phyloP scores from a whole-genome alignment of 23 red algal species.

The Cyanidioschyzon merolae region DNA sequence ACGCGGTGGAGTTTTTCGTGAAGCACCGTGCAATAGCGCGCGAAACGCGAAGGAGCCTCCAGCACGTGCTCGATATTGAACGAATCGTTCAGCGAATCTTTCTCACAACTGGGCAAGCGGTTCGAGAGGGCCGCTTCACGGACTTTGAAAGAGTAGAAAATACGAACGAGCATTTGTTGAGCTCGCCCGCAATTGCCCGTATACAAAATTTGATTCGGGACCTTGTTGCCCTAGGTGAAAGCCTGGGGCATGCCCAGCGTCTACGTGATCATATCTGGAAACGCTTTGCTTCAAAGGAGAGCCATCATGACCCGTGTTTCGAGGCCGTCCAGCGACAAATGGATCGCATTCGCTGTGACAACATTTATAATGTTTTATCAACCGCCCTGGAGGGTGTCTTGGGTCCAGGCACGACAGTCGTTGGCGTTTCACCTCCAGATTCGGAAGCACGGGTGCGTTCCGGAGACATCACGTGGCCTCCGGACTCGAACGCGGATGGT shows the following conservation, averaged over 20 bases:
- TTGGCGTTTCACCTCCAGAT: neutral
- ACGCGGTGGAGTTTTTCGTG: constrained; percentile 26
- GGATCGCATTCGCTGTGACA: neutral
- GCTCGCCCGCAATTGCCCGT: neutral
- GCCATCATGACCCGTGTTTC: neutral
- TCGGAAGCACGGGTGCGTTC: neutral
- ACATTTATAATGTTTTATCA: neutral
- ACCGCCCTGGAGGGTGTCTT: neutral
- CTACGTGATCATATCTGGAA: neutral
- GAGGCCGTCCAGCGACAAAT: neutral
- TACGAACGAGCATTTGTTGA: neutral
- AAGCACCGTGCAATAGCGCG: neutral
- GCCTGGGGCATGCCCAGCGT: neutral
- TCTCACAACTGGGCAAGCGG: neutral
- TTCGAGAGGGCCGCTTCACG: neutral
- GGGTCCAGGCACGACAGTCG: neutral
- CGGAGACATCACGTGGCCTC: neutral
- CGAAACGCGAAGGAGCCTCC: neutral
- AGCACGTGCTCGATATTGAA: constrained; percentile 8
- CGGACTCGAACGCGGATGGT: neutral
- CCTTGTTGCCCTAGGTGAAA: neutral
- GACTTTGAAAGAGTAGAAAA: neutral
- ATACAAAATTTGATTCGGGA: neutral
- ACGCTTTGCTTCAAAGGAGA: neutral
- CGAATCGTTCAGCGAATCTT: constrained; percentile 12